These are phyloP conservation scores for Guyanaporus albipodus DNA, from an alignment of 768 basidiomycete genomes.

Conservation along the genomic window DNA sequence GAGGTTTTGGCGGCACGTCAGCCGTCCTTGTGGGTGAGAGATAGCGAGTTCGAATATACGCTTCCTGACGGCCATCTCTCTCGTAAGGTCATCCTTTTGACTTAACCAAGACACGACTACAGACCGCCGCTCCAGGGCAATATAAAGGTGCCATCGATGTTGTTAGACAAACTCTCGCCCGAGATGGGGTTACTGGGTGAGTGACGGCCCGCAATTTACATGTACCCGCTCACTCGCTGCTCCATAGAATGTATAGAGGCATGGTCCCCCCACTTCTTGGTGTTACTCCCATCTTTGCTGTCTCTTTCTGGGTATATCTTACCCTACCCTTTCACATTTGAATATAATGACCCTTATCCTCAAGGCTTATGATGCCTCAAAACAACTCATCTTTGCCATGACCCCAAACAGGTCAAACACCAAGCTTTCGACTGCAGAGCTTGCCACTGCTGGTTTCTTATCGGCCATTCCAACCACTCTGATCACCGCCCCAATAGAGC, in stretches of 20 bases:
- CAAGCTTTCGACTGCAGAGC: slow-evolving; percentile 66
- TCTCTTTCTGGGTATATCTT: slow-evolving; percentile 86
- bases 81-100: slow-evolving; percentile 92
- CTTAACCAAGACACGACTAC: slow-evolving; percentile 91
- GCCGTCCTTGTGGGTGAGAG: slow-evolving; percentile 85
- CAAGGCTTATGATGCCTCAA: slow-evolving; percentile 92
- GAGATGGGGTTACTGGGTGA: slow-evolving; percentile 87
- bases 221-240: slow-evolving; percentile 1
- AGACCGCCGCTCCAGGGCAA: slow-evolving; percentile 83
- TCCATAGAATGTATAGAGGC: slow-evolving; percentile 75
- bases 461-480: slow-evolving; percentile 91
- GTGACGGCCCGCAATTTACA: neutral
- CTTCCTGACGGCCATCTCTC: slow-evolving; percentile 7
- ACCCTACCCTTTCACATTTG: neutral
- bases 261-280: slow-evolving; percentile 92
- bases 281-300: slow-evolving; percentile 96
- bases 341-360: slow-evolving; percentile 7
- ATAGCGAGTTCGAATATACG: neutral
- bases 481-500: slow-evolving; percentile 92
- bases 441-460: slow-evolving; percentile 90
- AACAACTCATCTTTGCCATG: slow-evolving; percentile 69
- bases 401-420: slow-evolving; percentile 76
- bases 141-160: slow-evolving; percentile 95
- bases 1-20: slow-evolving; percentile 86
- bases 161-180: slow-evolving; percentile 84